Base-by-base conservation (phyloP, 305 asterid genomes). In the Salvia sclarea region DNA sequence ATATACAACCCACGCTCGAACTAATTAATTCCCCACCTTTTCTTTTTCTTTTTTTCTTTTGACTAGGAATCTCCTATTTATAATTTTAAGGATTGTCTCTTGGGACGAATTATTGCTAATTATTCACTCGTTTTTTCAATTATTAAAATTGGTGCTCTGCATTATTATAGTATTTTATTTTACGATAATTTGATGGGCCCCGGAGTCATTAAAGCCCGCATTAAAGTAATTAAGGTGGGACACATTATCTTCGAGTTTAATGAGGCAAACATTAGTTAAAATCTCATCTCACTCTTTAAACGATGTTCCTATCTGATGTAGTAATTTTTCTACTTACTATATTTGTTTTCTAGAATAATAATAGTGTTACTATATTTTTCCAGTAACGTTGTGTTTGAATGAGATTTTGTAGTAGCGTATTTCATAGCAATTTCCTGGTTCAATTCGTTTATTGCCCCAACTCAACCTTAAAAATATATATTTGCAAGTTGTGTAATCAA, bases 1-100 rank as follows among this genome's bases (percentile, higher is more conserved):
- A 43, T 49, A 60, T 24, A 47, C 45, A 43, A 28, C 66, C 73
- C 58, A 56, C 41, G 21, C 53, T 48, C 38, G 17, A 68, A 12
- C 59, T 41, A 17, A 11, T 40, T 16, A 54, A 55, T 41, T 55
- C 53, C 55, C 35, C 20, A 3, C 38, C 7, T 33, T 38, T 38
- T 28, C 33, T 0, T 3, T 28, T 11, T 38, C 8, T 33, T 6
- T 8, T 6, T 8, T 11, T 22, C 21, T n/a, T 35, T 66, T 21
- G 13, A 55, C 61, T 7, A 22, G 33, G 37, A 53, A 53, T 14
- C 22, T 45, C 20, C 31, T 10, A 37, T 48, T 16, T 31, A 6
- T n/a, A 33, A 31, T 50, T 49, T 28, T 12, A 17, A 45, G 44
- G 44, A 37, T 37, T 9, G 12, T 11, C 21, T 20, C 5, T 49